Percentiles rank a stretch among this genome's conserved stretches.
These are phyloP conservation scores for Pugionium cornutum DNA, from an alignment of 345 rosid species.

Conservation along the genomic window DNA sequence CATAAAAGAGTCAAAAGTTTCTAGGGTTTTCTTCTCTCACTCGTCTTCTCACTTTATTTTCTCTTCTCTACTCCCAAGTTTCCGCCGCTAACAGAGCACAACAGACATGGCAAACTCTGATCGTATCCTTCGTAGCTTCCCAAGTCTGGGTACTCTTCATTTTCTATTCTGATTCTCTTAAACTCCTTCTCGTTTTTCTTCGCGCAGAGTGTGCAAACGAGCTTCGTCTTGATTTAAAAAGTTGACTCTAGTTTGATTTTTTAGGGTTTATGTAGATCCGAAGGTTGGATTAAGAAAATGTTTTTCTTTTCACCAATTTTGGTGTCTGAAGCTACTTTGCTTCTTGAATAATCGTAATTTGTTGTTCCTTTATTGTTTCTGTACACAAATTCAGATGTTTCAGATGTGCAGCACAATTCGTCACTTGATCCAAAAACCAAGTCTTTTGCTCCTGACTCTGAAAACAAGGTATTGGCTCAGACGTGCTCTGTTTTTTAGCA, in stretches of 20 bases:
- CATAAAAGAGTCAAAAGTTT: not conserved
- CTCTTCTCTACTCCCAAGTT: conserved; percentile 29
- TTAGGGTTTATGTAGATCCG: conserved; percentile 3
- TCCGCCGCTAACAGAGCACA: conserved; percentile 28
- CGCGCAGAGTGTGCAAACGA: no score
- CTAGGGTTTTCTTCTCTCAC: conserved; percentile 21
- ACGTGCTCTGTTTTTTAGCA: not conserved
- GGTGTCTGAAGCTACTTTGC: no score
- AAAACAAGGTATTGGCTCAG: conserved; percentile 47
- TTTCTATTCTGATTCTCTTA: not conserved
- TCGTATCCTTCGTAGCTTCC: conserved; percentile 48
- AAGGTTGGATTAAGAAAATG: not conserved
- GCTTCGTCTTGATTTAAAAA: no score
- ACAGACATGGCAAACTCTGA: conserved; percentile 52
- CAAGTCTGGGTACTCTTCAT: conserved; percentile 39
- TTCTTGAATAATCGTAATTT: no score
- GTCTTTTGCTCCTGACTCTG: conserved; percentile 35
- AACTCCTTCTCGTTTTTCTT: not conserved
- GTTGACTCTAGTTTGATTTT: no score
- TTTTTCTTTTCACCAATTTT: no score
- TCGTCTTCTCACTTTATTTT: conserved; percentile 20
- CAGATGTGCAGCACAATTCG: conserved; percentile 58
- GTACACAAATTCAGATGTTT: conserved; percentile 45
- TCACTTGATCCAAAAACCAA: conserved; percentile 49
- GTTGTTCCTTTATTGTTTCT: conserved; percentile 38